Conservation (phyloP, 495 filamentous ascomycete species). For the Tuber indicum region DNA sequence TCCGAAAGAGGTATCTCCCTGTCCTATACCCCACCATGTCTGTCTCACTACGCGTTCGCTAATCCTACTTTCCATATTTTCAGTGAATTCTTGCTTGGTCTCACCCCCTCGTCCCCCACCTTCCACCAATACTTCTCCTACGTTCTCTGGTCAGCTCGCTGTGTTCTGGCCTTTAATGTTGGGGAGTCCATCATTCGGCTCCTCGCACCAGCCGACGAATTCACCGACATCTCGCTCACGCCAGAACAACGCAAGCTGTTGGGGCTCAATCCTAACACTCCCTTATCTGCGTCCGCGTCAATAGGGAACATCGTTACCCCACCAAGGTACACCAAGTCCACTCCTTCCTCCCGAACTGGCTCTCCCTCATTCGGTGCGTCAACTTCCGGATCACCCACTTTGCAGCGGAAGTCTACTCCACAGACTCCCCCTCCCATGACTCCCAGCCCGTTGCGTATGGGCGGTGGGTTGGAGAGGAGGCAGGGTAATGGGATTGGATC, state of each 20-base stretch:
- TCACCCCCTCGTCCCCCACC: constrained; percentile 42
- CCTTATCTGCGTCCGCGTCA: constrained; percentile 54
- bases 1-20: constrained; percentile 39
- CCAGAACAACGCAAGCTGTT: constrained; percentile 79
- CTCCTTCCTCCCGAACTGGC: constrained; percentile 50
- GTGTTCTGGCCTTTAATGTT: constrained; percentile 62
- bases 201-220: constrained; percentile 65
- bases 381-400: constrained; percentile 45
- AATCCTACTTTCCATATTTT: constrained; percentile 16
- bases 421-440: constrained; percentile 40
- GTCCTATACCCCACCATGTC: constrained; percentile 32
- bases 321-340: constrained; percentile 74
- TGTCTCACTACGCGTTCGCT: constrained; percentile 6
- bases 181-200: constrained; percentile 60
- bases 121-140: constrained; percentile 42
- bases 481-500: constrained; percentile 41
- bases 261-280: constrained; percentile 64
- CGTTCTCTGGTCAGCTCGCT: constrained; percentile 49
- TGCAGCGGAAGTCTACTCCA: constrained; percentile 17
- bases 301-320: constrained; percentile 63
- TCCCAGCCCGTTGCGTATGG: constrained; percentile 51
- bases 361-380: constrained; percentile 49
- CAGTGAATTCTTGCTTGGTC: constrained; percentile 33
- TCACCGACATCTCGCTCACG: constrained; percentile 84
- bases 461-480: constrained; percentile 50